These are phyloP conservation scores for Astrothelium subdiscretum DNA, from an alignment of 495 filamentous ascomycete species.

Conservation along the genomic window DNA sequence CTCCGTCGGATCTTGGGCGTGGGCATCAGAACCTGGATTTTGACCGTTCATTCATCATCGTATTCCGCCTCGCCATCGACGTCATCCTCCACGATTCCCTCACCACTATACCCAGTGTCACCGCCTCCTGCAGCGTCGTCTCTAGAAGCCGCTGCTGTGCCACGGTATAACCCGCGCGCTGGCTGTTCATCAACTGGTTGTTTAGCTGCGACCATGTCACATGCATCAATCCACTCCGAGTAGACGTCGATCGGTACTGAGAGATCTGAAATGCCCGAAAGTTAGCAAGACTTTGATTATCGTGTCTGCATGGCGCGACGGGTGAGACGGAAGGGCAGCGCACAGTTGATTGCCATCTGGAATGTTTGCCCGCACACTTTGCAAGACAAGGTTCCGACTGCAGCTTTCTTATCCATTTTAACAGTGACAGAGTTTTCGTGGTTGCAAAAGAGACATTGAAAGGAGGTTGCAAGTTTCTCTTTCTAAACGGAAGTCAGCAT, in stretches of 20 bases:
- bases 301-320: no score
- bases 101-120: conserved; percentile 26
- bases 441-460: conserved; percentile 97
- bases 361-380: conserved; percentile 90
- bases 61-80: conserved; percentile 30
- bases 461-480: conserved; percentile 76
- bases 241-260: conserved; percentile 90
- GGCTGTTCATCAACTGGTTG: conserved; percentile 3
- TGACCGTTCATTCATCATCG: conserved; percentile 28
- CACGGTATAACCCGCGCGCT: conserved; percentile 5
- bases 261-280: conserved; percentile 46
- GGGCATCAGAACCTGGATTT: not conserved
- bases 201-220: conserved; percentile 65
- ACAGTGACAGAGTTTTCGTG: conserved; percentile 84
- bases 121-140: conserved; percentile 15
- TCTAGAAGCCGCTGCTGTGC: conserved; percentile 10
- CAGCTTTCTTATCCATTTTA: conserved; percentile 83
- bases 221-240: conserved; percentile 96
- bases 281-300: not conserved
- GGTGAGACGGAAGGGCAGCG: conserved; percentile 19
- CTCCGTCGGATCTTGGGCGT: not conserved
- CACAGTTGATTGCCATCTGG: conserved; percentile 87
- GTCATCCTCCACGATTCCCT: conserved; percentile 17
- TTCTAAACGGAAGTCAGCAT: conserved; percentile 39
- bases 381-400: conserved; percentile 72